Evolutionary conservation across 495 filamentous ascomycete species (phyloP), one percentile per base, ranked within the genome.

Genomic region (Tetracladium marchalianum): DNA sequence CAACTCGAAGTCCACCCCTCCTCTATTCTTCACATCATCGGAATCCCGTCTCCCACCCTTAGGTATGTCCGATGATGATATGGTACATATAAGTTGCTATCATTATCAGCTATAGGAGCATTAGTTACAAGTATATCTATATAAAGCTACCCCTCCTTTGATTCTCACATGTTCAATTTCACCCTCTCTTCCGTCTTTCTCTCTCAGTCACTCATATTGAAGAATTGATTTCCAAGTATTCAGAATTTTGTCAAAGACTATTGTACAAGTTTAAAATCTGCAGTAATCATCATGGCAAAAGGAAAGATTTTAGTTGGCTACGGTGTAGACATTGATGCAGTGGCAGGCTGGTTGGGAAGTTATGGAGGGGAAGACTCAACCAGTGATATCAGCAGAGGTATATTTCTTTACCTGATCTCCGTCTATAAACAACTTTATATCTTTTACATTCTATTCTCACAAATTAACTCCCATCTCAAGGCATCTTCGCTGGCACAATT

Each of bases 301-400:
- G 80, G 79, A 52, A 67, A 74, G 39, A 70, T 82, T 50, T 66
- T 80, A 11, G 69, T 75, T 15, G 63, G 65, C 35, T 69, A 68
- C 39, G 67, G 73, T 10, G 68, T 82, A 13, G 80, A 83, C 57
- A 78, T 82, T 40, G 80, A 87, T 53, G 82, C 81, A 34, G 81
- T 85, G 15, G 76, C 80, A 1, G 81, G 81, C 37, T 85, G 82
- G 82, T 66, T 86, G 11, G 82, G 81, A 11, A 78, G 73, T 4
- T 85, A 86, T 59, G 78, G 78, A n/a, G 81, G 82, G 33, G 75
- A 85, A 62, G 80, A 85, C 59, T 79, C 73, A 36, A 77, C 71
- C 13, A 81, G 66, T 55, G 82, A 86, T 51, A 85, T 86, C 49
- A 76, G 71, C 54, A 67, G 79, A 64, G 76, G 76, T 75, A 59